Percentiles rank a stretch among this genome's conserved stretches.
phyloP scores from a whole-genome alignment of 768 basidiomycete genomes.

The Chalciporus chontae region DNA sequence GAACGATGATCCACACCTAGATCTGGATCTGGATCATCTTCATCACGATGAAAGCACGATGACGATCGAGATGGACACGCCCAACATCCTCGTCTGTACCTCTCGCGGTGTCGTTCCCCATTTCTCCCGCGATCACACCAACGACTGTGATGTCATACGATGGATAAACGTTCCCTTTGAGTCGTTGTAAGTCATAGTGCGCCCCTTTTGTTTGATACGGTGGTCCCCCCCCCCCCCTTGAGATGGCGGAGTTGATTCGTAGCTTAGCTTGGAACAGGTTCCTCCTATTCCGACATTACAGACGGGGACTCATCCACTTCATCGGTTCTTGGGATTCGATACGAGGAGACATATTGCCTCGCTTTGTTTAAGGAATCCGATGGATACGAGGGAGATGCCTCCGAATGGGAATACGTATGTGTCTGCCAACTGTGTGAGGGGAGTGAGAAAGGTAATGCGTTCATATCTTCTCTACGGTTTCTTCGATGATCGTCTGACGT shows the following conservation, averaged over 20 bases:
- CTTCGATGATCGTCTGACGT: no score
- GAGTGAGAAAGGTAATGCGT: slow-evolving; percentile 63
- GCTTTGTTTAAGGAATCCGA: slow-evolving; percentile 63
- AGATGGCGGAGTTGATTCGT: background rate
- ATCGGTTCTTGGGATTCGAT: slow-evolving; percentile 59
- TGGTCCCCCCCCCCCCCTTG: no score
- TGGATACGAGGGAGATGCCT: slow-evolving; percentile 64
- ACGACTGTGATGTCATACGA: slow-evolving; percentile 43
- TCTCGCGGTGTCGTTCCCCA: slow-evolving; percentile 76
- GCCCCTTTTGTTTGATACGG: no score
- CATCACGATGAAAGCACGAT: background rate
- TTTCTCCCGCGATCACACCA: slow-evolving; percentile 60
- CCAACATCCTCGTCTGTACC: slow-evolving; percentile 57
- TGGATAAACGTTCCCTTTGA: slow-evolving; percentile 78
- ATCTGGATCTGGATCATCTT: no score
- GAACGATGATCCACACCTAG: background rate
- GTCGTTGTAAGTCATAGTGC: slow-evolving; percentile 59
- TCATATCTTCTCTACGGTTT: no score
- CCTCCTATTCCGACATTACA: slow-evolving; percentile 68
- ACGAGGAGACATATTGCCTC: slow-evolving; percentile 48
- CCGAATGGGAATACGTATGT: slow-evolving; percentile 61
- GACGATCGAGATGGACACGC: slow-evolving; percentile 49
- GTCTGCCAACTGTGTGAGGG: slow-evolving; percentile 57
- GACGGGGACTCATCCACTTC: slow-evolving; percentile 50
- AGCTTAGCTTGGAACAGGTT: slow-evolving; percentile 53